Base-by-base conservation (phyloP, 768 basidiomycete species). In the Porpolomopsis calyptriformis region DNA sequence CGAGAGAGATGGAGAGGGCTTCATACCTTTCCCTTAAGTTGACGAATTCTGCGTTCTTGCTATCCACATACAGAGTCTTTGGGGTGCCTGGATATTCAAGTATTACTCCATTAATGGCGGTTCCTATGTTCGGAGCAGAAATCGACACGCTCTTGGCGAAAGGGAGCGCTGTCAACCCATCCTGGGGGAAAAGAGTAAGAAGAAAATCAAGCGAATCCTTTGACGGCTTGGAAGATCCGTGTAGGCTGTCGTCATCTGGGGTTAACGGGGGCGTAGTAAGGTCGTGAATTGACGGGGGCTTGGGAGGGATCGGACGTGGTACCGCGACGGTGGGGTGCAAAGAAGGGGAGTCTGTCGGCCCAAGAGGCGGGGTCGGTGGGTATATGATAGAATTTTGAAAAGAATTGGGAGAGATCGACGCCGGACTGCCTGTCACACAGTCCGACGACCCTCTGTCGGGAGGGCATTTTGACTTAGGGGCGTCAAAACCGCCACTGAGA, bases 401-500 rank as follows among this genome's bases (percentile, higher is more conserved):
- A 5, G 29, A 50, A 41, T 44, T 48, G 55, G 47, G 50, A 57
- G 70, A 65, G 51, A 63, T 66, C 60, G 72, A 70, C 87, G 85
- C 77, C 81, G 76, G 75, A 71, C 80, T 75, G 85, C 77, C 88
- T 91, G 83, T 91, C 88, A 91, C 88, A 78, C 85, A 82, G 76
- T 76, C 79, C 73, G 78, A 81, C 86, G 88, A 91, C 88, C 88
- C 88, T 84, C 88, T 61, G 62, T 86, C 82, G 57, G 86, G 87
- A 86, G 87, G 88, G 88, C 88, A 91, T 91, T 91, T 91, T 53
- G 67, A 67, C 59, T 75, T 81, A 55, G 87, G 85, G 74, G 70
- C 73, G 87, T 91, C 88, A 91, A 91, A 91, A 88, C 70, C 87
- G 82, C 88, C 88, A 91, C 88, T 89, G 50, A 34, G 2, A 42